Evolutionary conservation across 192 early-diverging fungal genomes (phyloP).

Genomic region (Umbelopsis isabellina): DNA sequence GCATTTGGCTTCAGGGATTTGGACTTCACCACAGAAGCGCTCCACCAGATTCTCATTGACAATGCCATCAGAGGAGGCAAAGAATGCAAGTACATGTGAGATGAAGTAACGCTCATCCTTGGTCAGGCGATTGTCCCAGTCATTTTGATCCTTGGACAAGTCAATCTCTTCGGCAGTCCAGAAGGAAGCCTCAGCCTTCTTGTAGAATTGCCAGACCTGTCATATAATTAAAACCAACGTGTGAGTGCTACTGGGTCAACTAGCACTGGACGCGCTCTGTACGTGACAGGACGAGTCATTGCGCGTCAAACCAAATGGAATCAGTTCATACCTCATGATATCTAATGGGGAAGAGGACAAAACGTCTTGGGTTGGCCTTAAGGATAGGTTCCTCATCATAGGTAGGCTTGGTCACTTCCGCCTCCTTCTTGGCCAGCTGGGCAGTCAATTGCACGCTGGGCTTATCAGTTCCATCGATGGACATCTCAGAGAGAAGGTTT

Average conservation of each 20-base stretch:
- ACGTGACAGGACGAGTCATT: not conserved
- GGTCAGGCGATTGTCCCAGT: slow-evolving; percentile 88
- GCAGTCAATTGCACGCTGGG: not conserved
- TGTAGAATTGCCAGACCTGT: slow-evolving; percentile 96
- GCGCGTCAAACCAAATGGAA: not conserved
- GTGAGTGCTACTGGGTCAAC: not conserved
- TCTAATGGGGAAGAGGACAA: slow-evolving; percentile 93
- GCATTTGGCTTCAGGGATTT: slow-evolving; percentile 92
- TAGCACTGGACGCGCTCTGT: not conserved
- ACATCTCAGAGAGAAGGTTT: not conserved
- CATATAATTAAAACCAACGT: not conserved
- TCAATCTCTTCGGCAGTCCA: slow-evolving; percentile 98
- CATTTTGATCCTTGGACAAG: slow-evolving; percentile 85
- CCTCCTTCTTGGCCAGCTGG: slow-evolving; percentile 11
- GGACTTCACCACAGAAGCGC: slow-evolving; percentile 89
- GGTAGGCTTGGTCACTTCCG: not conserved
- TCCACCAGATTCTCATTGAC: slow-evolving; percentile 95
- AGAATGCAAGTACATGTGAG: slow-evolving; percentile 92
- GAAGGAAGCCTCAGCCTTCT: slow-evolving; percentile 96
- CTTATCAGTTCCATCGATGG: not conserved
- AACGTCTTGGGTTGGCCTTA: slow-evolving; percentile 75
- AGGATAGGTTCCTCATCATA: slow-evolving; percentile 37
- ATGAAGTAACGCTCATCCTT: slow-evolving; percentile 91
- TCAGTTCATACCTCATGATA: slow-evolving; percentile 72
- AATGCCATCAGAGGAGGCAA: slow-evolving; percentile 94